Percentiles rank a stretch among this genome's conserved stretches.
These are phyloP conservation scores for Myriosclerotinia scirpicola DNA, from an alignment of 2,329 filamentous ascomycete genomes.

Conservation along the genomic window DNA sequence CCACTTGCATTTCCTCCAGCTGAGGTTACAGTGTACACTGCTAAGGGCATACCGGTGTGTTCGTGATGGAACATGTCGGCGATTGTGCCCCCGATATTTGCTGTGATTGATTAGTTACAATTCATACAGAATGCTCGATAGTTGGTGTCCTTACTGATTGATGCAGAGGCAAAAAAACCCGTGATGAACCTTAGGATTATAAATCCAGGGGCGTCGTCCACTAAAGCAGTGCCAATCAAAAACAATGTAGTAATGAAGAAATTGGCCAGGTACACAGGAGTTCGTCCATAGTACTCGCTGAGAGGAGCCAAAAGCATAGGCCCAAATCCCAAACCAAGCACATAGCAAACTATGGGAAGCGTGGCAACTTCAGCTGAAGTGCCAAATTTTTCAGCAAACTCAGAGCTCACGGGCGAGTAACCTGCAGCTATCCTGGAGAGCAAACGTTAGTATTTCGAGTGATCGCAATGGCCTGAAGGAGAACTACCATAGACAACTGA, in stretches of 20 bases:
- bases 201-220: conserved; percentile 49
- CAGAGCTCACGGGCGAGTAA: conserved; percentile 9
- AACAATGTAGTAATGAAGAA: conserved; percentile 57
- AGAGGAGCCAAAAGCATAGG: conserved; percentile 61
- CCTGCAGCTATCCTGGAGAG: conserved; percentile 35
- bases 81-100: conserved; percentile 46
- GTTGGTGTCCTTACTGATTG: conserved; percentile 10
- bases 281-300: conserved; percentile 59
- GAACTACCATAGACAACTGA: conserved; percentile 44
- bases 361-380: conserved; percentile 15
- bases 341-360: conserved; percentile 42
- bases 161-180: conserved; percentile 46
- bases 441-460: conserved; percentile 46
- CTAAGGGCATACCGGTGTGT: conserved; percentile 19
- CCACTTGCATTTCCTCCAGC: conserved; percentile 43
- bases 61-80: conserved; percentile 44
- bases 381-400: neutral
- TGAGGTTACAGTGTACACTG: conserved; percentile 15
- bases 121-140: neutral
- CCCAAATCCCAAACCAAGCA: conserved; percentile 63
- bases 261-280: conserved; percentile 45
- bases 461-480: conserved; percentile 49
- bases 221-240: conserved; percentile 61
- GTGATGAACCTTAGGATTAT: conserved; percentile 51
- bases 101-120: conserved; percentile 3